Evolutionary conservation across 768 basidiomycete species (phyloP).

Genomic region (Paxillus rubicundulus): DNA sequence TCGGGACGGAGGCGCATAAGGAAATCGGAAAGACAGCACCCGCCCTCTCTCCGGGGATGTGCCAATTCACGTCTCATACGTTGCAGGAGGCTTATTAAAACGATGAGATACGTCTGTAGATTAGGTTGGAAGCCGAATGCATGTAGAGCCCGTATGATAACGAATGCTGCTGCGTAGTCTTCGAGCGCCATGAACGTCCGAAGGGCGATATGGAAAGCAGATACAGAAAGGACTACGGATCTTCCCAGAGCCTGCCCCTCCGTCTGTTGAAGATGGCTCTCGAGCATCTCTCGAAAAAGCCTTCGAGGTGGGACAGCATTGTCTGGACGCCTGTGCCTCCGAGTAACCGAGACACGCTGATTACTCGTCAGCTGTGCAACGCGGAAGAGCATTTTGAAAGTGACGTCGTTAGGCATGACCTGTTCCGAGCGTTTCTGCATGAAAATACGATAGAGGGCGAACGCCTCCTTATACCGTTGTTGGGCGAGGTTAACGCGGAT

Average conservation of each 20-base stretch:
- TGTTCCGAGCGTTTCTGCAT: conserved; percentile 29
- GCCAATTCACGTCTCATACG: conserved; percentile 26
- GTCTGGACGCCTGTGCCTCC: conserved; percentile 18
- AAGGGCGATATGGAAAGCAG: conserved; percentile 41
- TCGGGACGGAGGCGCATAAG: conserved; percentile 17
- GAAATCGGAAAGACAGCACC: conserved; percentile 25
- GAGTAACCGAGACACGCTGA: conserved; percentile 17
- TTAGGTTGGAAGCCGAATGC: conserved; percentile 31
- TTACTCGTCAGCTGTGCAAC: conserved; percentile 18
- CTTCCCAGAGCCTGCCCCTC: conserved; percentile 11
- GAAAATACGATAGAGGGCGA: conserved; percentile 43
- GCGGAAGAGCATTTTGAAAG: conserved; percentile 45
- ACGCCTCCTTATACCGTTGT: conserved; percentile 34
- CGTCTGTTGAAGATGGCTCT: conserved; percentile 29
- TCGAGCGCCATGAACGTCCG: conserved; percentile 41
- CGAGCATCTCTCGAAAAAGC: conserved; percentile 47
- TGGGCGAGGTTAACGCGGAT: conserved; percentile 39
- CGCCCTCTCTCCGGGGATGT: neutral
- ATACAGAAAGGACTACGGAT: conserved; percentile 30
- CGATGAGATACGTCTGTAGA: conserved; percentile 38
- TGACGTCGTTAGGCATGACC: conserved; percentile 41
- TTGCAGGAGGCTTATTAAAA: conserved; percentile 39
- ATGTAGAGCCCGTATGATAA: conserved; percentile 35
- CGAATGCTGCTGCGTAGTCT: conserved; percentile 49
- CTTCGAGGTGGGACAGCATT: conserved; percentile 36